phyloP scores from a whole-genome alignment of 2,329 filamentous ascomycete species.

The Emmonsiellopsis sp. region DNA sequence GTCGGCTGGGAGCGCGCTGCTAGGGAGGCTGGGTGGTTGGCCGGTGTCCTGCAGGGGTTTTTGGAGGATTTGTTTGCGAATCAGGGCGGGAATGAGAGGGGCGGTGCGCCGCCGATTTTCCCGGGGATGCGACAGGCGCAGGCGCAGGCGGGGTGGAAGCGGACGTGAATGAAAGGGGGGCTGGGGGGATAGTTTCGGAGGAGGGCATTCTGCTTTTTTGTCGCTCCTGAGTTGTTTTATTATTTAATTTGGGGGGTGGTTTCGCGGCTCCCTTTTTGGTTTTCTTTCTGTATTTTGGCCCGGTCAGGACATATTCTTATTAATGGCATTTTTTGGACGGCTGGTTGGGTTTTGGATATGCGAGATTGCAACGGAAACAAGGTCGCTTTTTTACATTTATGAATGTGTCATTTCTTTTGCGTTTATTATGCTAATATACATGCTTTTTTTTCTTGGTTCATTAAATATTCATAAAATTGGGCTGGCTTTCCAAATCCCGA shows the following conservation, averaged over 20 bases:
- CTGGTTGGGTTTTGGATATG: background rate
- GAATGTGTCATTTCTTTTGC: too few relatives aligned
- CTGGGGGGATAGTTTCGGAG: background rate
- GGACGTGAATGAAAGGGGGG: background rate
- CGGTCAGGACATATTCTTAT: too few relatives aligned
- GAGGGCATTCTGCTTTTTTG: too few relatives aligned
- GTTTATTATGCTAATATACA: background rate
- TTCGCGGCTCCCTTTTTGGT: background rate
- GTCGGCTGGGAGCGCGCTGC: conserved; percentile 25
- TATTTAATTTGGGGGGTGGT: background rate
- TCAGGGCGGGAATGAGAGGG: conserved; percentile 39
- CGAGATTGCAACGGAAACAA: too few relatives aligned
- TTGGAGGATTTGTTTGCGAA: conserved; percentile 45
- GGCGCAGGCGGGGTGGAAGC: background rate
- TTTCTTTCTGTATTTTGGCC: background rate
- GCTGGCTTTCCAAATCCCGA: background rate
- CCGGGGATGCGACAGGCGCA: conserved; percentile 41
- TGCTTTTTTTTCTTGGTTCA: background rate
- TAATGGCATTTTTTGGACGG: too few relatives aligned
- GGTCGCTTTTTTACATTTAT: background rate
- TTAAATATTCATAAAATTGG: background rate
- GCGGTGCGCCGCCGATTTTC: conserved; percentile 49
- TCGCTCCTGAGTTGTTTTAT: background rate
- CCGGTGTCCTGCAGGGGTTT: conserved; percentile 57
- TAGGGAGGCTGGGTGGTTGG: conserved; percentile 39